These are phyloP conservation scores for Trichoderma gamsii DNA, from an alignment of 495 filamentous ascomycete species.

Conservation along the genomic window DNA sequence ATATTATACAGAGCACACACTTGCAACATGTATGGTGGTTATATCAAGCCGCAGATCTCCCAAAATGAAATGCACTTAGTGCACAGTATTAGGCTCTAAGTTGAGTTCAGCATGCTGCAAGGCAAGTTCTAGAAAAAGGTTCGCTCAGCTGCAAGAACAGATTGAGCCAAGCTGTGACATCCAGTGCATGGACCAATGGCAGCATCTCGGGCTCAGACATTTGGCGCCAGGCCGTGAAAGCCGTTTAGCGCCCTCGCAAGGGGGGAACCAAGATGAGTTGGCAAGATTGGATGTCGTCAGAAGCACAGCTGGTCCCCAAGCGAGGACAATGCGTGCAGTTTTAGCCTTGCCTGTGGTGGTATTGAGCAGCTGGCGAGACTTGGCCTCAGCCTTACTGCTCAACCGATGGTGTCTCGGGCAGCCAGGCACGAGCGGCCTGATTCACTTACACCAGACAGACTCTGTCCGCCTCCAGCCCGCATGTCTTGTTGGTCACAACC, in stretches of 20 bases:
- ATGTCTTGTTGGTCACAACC: too few species aligned
- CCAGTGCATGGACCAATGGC: conserved; percentile 5
- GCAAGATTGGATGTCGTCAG: conserved; percentile 10
- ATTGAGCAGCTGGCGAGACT: not conserved
- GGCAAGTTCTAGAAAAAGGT: not conserved
- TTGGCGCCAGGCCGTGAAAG: not conserved
- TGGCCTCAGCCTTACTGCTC: not conserved
- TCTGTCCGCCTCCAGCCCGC: not conserved
- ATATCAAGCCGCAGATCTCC: not conserved
- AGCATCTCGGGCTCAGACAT: not conserved
- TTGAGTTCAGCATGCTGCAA: not conserved
- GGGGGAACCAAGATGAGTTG: conserved; percentile 3
- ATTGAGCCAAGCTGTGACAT: conserved; percentile 9
- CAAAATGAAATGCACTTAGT: not conserved
- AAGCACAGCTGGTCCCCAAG: not conserved
- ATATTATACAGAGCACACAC: not conserved
- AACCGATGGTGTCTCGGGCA: not conserved
- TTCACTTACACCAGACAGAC: not conserved
- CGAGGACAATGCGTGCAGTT: not conserved
- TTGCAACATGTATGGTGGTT: not conserved
- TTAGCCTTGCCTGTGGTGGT: not conserved
- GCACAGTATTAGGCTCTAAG: not conserved
- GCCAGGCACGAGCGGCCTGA: not conserved
- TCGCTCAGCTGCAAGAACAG: not conserved
- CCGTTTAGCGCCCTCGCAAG: conserved; percentile 6